Evolutionary conservation across 2,329 filamentous ascomycete species (phyloP), one percentile per base, ranked within the genome.

Genomic region (Paecilomyces dactylethromorphus): DNA sequence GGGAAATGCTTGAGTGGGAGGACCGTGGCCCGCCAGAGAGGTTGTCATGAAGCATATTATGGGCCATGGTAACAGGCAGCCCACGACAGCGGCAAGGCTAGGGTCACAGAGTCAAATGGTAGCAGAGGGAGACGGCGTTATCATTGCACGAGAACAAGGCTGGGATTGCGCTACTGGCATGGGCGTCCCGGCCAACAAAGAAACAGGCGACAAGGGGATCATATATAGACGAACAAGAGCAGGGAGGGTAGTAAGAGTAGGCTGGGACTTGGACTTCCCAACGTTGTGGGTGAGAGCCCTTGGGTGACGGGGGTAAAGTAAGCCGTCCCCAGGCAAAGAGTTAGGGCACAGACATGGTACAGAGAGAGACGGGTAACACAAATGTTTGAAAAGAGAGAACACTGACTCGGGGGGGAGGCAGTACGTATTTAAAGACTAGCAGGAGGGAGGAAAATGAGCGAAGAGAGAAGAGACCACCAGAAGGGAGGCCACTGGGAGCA

Each of bases 1-100:
- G 26, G 53, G 13, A 22, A 32, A 18, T 12, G 31, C 18, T 32
- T 24, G 32, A 21, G 8, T 21, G 26, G 29, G 53, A 54, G 29
- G 24, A 35, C 18, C 18, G 24, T 54, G 53, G 53, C 53, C 26
- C 53, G 32, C 26, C 21, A 21, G 53, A 35, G 31, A 35, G 53
- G 53, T 54, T 21, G 26, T 54, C 32, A 22, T 24, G 53, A 35
- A 54, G 18, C 53, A 54, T 35, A 54, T 54, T 54, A 54, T 35
- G 53, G 53, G 53, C 53, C 53, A 35, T 35, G 29, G 32, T 54
- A 32, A 31, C 32, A 32, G 7, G 32, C 18, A 54, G 53, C 32
- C 53, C 53, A 54, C 24, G 53, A 31, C 32, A 24, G n/a, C 26
- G 26, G 29, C 53, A 32, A 54, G 29, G 53, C 53, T 31, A n/a